phyloP scores from a whole-genome alignment of 2,329 filamentous ascomycete genomes.

The Exophiala xenobiotica region DNA sequence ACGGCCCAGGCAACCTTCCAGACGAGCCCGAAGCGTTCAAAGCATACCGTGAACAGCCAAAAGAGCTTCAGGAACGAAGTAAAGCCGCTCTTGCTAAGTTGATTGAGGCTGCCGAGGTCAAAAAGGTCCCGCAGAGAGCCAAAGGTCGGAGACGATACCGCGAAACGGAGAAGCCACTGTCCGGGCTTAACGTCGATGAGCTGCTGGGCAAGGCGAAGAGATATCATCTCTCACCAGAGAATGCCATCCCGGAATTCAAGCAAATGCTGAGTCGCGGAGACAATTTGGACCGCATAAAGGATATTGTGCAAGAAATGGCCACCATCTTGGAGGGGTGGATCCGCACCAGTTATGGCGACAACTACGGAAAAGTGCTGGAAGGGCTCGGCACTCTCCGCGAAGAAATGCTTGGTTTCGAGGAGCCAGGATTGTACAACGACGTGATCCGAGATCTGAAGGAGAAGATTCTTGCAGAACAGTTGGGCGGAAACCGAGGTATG shows the following conservation, averaged over 20 bases:
- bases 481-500: constrained; percentile 75
- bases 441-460: constrained; percentile 71
- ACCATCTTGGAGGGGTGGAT: constrained; percentile 68
- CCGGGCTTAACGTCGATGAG: constrained; percentile 81
- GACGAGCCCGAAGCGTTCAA: constrained; percentile 64
- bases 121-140: constrained; percentile 80
- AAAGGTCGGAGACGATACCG: constrained; percentile 69
- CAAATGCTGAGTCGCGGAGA: constrained; percentile 66
- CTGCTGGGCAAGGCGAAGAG: constrained; percentile 64
- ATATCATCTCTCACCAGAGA: constrained; percentile 61
- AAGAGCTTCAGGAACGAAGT: constrained; percentile 62
- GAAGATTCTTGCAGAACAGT: constrained; percentile 64
- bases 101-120: constrained; percentile 71
- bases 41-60: constrained; percentile 71
- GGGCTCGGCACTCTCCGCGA: constrained; percentile 75
- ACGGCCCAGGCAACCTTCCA: constrained; percentile 64
- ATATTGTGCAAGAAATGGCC: constrained; percentile 72
- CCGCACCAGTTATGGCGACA: constrained; percentile 71
- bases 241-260: constrained; percentile 88
- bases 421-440: constrained; percentile 72
- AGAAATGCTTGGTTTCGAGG: constrained; percentile 72
- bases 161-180: constrained; percentile 76
- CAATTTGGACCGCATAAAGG: constrained; percentile 61
- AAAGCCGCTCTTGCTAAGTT: constrained; percentile 61
- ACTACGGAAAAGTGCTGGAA: constrained; percentile 74